Base-by-base conservation (phyloP, 768 basidiomycete genomes). In the Fomitopsis serialis region DNA sequence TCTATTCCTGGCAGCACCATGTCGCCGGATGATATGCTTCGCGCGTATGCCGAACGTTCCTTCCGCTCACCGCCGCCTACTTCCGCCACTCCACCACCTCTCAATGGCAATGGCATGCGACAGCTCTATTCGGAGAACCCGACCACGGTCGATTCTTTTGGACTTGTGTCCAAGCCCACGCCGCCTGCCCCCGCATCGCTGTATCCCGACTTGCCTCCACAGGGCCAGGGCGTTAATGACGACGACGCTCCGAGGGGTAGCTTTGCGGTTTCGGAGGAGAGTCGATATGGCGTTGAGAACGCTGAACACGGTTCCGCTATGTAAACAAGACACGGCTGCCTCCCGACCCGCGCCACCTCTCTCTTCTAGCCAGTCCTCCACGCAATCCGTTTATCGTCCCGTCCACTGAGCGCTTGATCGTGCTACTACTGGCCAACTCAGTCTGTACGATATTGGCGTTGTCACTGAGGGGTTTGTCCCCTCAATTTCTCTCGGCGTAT, bases 1-100 rank as follows among this genome's bases (percentile, higher is more conserved):
- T 61, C 75, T 2, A 60, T 72, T 61, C 72, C 75, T 23, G 73
- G 68, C 1, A 72, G 60, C 32, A 58, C 69, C 45, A 78, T 79
- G 77, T 75, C 76, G 1, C 88, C 88, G 2, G 89, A 91, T 63
- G 88, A 80, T 23, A 86, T 90, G 83, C 73, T 90, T 43, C 80
- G 84, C 35, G 85, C 84, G 1, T 89, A 88, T 55, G 87, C 87
- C 5, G 78, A 73, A 24, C 72, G 78, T 56, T 70, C 67, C 43
- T 61, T 66, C 13, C 57, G 61, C 11, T 71, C 69, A 23, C 70
- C 69, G 55, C 68, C 69, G 44, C 60, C 65, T 29, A 59, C 45
- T n/a, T 45, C 36, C 27, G 50, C 43, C 17, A 46, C 54, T 7
- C 66, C 66, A 25, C 42, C 70, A 1, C 44, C 68, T 0, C 64